Percentiles rank a stretch among this genome's conserved stretches.
These are phyloP conservation scores for Dimocarpus longan DNA, from an alignment of 345 rosid genomes.

Conservation along the genomic window DNA sequence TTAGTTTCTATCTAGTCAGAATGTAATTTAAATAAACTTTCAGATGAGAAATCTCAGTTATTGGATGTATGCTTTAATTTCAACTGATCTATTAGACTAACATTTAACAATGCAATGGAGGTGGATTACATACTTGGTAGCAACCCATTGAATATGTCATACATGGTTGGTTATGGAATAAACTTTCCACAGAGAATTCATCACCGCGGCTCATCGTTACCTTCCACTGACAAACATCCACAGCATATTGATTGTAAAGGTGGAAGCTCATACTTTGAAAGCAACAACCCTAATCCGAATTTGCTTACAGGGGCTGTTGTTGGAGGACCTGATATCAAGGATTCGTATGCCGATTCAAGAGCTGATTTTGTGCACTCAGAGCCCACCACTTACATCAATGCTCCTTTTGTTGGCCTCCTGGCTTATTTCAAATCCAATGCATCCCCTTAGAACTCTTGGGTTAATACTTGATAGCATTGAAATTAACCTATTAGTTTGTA, in stretches of 20 bases:
- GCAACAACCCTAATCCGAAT: constrained; percentile 56
- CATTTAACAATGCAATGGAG: too few species aligned
- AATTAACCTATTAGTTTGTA: too few species aligned
- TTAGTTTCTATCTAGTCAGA: too few species aligned
- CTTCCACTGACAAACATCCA: constrained; percentile 47
- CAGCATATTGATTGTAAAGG: constrained; percentile 46
- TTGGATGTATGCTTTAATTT: too few species aligned
- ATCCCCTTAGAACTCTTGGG: too few species aligned
- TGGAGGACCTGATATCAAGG: constrained; percentile 74
- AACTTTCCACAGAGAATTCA: constrained; percentile 69
- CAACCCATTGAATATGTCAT: constrained; percentile 72
- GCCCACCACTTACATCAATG: constrained; percentile 65
- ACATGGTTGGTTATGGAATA: constrained; percentile 82
- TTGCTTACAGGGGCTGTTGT: constrained; percentile 67
- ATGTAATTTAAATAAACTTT: too few species aligned
- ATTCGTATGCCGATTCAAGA: constrained; percentile 54
- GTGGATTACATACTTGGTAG: constrained; percentile 79
- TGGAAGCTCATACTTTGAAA: constrained; percentile 47
- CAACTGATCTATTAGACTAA: too few species aligned
- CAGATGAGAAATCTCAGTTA: too few species aligned
- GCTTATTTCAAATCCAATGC: constrained; percentile 43
- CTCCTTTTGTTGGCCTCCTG: constrained; percentile 64
- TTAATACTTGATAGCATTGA: too few species aligned
- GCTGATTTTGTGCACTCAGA: constrained; percentile 52
- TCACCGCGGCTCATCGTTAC: constrained; percentile 74